Evolutionary conservation across 1,284 basidiomycete genomes (phyloP).

Genomic region (Ustilago hordei): DNA sequence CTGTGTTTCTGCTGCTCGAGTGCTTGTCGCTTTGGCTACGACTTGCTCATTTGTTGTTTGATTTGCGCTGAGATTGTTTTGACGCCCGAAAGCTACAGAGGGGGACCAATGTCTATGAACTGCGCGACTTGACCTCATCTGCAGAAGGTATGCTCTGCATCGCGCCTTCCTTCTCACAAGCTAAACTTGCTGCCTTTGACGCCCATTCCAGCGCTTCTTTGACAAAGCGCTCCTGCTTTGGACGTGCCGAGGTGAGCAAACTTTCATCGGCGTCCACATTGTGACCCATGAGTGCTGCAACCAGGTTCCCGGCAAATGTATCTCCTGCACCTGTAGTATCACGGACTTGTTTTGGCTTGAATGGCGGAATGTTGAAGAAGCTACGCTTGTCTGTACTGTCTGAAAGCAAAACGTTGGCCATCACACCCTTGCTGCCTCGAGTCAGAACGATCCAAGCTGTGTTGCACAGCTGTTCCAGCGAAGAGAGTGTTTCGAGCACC

Average conservation of each 20-base stretch:
- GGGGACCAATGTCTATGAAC: neutral
- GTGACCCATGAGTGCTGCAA: constrained; percentile 56
- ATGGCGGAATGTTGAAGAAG: constrained; percentile 47
- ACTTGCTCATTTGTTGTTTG: neutral
- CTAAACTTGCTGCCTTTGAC: constrained; percentile 58
- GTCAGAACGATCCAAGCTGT: constrained; percentile 66
- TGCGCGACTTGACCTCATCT: constrained; percentile 51
- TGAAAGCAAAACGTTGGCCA: constrained; percentile 49
- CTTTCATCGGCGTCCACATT: constrained; percentile 29
- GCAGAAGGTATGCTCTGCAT: constrained; percentile 65
- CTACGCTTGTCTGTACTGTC: constrained; percentile 16
- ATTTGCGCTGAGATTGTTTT: neutral
- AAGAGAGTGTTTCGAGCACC: constrained; percentile 46
- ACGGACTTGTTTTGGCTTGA: constrained; percentile 52
- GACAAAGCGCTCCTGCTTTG: constrained; percentile 23
- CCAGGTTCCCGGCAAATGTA: constrained; percentile 66
- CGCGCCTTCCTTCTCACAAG: constrained; percentile 64
- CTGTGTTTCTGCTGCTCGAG: neutral
- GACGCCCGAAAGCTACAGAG: neutral
- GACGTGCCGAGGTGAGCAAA: constrained; percentile 12
- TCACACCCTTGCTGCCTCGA: constrained; percentile 57
- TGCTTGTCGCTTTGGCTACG: too few relatives aligned
- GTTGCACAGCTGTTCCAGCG: constrained; percentile 28
- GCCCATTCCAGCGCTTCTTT: constrained; percentile 50
- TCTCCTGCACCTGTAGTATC: constrained; percentile 69